These are phyloP conservation scores for Venturia oleaginea DNA, from an alignment of 2,329 filamentous ascomycete species.

Conservation along the genomic window DNA sequence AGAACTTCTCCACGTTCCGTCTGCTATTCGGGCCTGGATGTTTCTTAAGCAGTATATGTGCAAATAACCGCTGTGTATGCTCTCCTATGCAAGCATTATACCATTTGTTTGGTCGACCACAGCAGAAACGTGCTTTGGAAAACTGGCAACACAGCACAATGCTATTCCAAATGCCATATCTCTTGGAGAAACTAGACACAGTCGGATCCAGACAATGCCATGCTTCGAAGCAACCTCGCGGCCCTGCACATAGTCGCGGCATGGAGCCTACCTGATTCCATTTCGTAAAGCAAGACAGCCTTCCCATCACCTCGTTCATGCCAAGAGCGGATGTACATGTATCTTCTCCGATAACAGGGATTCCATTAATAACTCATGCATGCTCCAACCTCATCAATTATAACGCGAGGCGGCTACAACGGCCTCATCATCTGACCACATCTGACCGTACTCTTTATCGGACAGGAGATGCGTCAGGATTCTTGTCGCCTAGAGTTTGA, in stretches of 20 bases:
- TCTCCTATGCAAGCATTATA: not conserved
- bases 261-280: not conserved
- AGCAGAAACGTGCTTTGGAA: not conserved
- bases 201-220: not conserved
- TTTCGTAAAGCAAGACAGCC: not conserved
- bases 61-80: not conserved
- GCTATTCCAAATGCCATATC: not conserved
- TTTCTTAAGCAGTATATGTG: not conserved
- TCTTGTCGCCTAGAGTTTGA: not conserved
- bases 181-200: not conserved
- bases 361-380: constrained; percentile 1
- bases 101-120: not conserved
- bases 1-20: not conserved
- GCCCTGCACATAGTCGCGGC: not conserved
- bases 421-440: not conserved
- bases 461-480: not conserved
- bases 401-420: not conserved
- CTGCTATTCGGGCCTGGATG: not conserved
- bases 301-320: not conserved
- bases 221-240: not conserved
- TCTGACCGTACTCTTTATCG: not conserved
- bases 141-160: not conserved
- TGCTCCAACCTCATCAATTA: not conserved
- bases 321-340: not conserved
- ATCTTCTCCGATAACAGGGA: not conserved